Base-by-base conservation (phyloP, 2,329 filamentous ascomycete species). In the Paecilomyces niveus region DNA sequence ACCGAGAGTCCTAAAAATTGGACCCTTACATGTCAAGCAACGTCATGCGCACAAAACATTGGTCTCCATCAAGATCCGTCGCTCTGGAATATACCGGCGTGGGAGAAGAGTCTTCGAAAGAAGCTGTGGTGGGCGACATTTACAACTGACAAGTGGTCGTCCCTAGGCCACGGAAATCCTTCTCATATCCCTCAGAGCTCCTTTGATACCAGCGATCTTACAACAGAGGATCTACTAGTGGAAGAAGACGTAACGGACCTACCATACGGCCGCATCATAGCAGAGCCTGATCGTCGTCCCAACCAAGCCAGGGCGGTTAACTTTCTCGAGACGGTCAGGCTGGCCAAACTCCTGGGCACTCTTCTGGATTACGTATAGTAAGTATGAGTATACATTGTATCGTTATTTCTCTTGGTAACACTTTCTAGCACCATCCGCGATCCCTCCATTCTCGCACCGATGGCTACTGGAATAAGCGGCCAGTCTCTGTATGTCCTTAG, bases 41-140 rank as follows among this genome's bases (percentile, higher is more conserved):
- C 75, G 0, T 74, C 78, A 0, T 75, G 72, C 57, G 78, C 78
- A 0, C 78, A 80, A 57, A 78, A 78, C 63, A 72, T 78, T 13
- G 78, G 78, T 4, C 70, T 80, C 3, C 78, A 81, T 45, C 75
- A 74, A 54, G 77, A 80, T 18, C 72, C 77, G 0, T 64, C 65
- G 2, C 58, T 65, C 7, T 81, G 78, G 79, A 74, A 72, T 45
- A 70, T 81, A 39, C 70, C 74, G 1, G 55, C 63, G 0, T 77
- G 76, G 68, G 78, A 81, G 62, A 67, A 62, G 53, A 64, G 58
- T 9, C 59, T 80, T 22, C 70, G 77, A 6, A 76, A 68, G 60
- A 79, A 77, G 62, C 63, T 81, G 3, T 81, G 78, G 78, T 81
- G 78, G 78, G 75, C 74, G 0, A 71, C 72, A 0, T 78, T 74